phyloP scores from a whole-genome alignment of 306 rosid genomes.

The Gastrolobium villosum region DNA sequence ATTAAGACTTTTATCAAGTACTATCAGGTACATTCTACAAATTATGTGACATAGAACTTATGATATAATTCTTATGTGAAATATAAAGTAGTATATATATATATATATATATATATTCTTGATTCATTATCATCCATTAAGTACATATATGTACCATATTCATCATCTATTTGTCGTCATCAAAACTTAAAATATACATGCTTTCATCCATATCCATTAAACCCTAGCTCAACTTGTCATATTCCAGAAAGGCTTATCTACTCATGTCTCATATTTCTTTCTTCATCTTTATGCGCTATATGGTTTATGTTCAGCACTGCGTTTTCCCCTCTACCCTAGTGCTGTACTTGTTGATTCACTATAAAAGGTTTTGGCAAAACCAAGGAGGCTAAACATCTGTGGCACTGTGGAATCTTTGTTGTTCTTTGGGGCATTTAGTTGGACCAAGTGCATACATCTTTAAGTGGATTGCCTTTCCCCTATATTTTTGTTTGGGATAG shows the following conservation, averaged over 20 bases:
- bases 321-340: background rate
- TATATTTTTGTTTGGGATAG: background rate
- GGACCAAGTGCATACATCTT: background rate
- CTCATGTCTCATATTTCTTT: background rate
- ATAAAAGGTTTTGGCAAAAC: conserved; percentile 2
- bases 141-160: too few relatives aligned
- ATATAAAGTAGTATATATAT: background rate
- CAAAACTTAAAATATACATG: background rate
- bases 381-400: conserved; percentile 1
- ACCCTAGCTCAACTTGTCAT: background rate
- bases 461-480: background rate
- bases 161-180: background rate
- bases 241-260: background rate
- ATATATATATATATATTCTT: background rate
- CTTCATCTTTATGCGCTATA: background rate
- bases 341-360: conserved; percentile 6
- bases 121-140: background rate
- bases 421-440: conserved; percentile 29
- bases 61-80: background rate
- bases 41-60: background rate
- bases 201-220: background rate
- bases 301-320: background rate
- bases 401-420: background rate
- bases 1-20: too few relatives aligned
- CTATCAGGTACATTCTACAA: background rate